These are phyloP conservation scores for Sporothrix pallida DNA, from an alignment of 2,329 filamentous ascomycete genomes.

Conservation along the genomic window DNA sequence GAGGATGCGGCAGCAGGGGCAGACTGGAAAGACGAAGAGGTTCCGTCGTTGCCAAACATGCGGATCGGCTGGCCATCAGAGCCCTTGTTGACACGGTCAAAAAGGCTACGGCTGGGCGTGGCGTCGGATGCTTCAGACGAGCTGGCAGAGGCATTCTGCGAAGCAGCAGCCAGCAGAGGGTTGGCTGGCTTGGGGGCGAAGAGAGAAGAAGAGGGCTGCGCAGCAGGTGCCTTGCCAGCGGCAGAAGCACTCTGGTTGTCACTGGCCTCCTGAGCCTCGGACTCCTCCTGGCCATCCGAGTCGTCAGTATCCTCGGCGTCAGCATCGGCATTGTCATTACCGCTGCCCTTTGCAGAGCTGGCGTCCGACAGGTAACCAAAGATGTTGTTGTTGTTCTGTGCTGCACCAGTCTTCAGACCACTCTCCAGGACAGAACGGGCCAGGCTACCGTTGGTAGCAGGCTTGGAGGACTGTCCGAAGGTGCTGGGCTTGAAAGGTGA, in stretches of 20 bases:
- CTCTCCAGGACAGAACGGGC: constrained; percentile 52
- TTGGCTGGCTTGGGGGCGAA: constrained; percentile 44
- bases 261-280: constrained; percentile 51
- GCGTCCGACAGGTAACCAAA: constrained; percentile 65
- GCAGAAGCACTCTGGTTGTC: constrained; percentile 52
- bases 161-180: constrained; percentile 32
- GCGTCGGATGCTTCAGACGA: constrained; percentile 53
- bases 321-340: constrained; percentile 52
- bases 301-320: constrained; percentile 48
- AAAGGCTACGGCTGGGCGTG: constrained; percentile 57
- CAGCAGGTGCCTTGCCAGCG: constrained; percentile 51
- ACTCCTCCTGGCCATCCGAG: constrained; percentile 53
- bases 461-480: constrained; percentile 45
- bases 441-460: constrained; percentile 46
- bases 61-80: constrained; percentile 58
- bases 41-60: constrained; percentile 45
- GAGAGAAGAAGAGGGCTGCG: constrained; percentile 46
- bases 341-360: constrained; percentile 61
- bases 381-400: constrained; percentile 62
- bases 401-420: constrained; percentile 38
- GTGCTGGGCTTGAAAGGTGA: constrained; percentile 43
- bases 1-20: constrained; percentile 4
- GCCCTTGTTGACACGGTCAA: constrained; percentile 61
- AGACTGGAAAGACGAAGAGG: constrained; percentile 4
- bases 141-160: constrained; percentile 43